Conservation (phyloP, 2,329 filamentous ascomycete genomes). For the Spiromastix sp. region DNA sequence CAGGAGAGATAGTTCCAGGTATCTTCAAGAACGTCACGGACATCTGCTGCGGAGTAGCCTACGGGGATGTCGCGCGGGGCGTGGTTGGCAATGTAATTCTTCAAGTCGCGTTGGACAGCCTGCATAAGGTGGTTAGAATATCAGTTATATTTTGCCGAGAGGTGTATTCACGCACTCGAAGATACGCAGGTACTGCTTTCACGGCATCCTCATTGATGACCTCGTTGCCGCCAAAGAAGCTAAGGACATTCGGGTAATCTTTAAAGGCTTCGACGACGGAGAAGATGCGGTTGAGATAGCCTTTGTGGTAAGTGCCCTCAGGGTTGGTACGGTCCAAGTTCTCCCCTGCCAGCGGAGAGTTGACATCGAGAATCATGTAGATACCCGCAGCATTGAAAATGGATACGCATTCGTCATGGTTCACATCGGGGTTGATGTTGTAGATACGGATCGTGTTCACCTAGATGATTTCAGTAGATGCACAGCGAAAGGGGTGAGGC, state of each 20-base stretch:
- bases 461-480: slow-evolving; percentile 16
- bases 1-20: slow-evolving; percentile 54
- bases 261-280: slow-evolving; percentile 58
- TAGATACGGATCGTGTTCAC: slow-evolving; percentile 57
- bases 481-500: neutral
- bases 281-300: slow-evolving; percentile 50
- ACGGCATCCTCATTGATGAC: slow-evolving; percentile 54
- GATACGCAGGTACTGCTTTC: slow-evolving; percentile 46
- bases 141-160: neutral
- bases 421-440: slow-evolving; percentile 49
- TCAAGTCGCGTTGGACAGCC: slow-evolving; percentile 57
- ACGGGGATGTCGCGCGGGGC: slow-evolving; percentile 50
- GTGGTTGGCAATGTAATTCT: slow-evolving; percentile 55
- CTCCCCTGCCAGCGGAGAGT: slow-evolving; percentile 47
- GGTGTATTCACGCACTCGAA: slow-evolving; percentile 32
- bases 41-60: slow-evolving; percentile 58
- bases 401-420: slow-evolving; percentile 52
- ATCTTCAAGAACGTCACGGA: slow-evolving; percentile 49
- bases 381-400: slow-evolving; percentile 59
- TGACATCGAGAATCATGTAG: slow-evolving; percentile 57
- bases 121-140: slow-evolving; percentile 16
- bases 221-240: slow-evolving; percentile 59
- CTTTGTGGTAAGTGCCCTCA: slow-evolving; percentile 43
- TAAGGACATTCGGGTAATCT: slow-evolving; percentile 53
- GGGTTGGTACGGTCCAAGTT: slow-evolving; percentile 48